Evolutionary conservation across 371 early-diverging fungal genomes (phyloP), one percentile per base, ranked within the genome.

Genomic region (Smittium mucronatum): DNA sequence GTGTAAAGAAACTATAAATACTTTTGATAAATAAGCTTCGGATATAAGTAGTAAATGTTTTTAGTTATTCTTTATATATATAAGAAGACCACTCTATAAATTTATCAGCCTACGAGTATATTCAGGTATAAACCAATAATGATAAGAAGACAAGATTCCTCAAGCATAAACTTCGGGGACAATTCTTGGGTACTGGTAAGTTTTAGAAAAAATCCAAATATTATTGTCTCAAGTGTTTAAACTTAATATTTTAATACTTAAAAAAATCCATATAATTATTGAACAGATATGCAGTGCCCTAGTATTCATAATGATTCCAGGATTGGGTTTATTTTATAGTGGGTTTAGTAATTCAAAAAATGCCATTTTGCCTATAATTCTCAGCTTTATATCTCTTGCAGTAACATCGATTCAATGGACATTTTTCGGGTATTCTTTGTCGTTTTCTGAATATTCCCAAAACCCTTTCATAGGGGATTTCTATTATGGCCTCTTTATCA

Each of bases 271-370:
- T n/a, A n/a, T n/a, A n/a, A n/a, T n/a, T n/a, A n/a, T n/a, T n/a
- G n/a, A 47, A 47, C 26, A 61, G 34, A 73, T 80, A 1, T 83
- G 83, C 26, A 86, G 91, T 1, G 89, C 87, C 2, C 77, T 92
- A n/a, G 93, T 92, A 5, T 89, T 88, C 79, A 76, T 92, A 59
- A 92, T 92, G 92, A 86, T 88, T 31, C 91, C 92, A 16, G 93
- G 92, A 34, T 80, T 90, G 36, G 93, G 92, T 25, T 91, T 89
- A 77, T 93, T 93, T 72, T 95, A 95, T 75, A 87, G 90, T 71
- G 96, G 96, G 26, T 85, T 94, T 88, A 88, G 91, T 31, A 82
- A 92, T 36, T 80, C 81, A 75, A 92, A 91, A 80, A 90, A 87
- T 73, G 92, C 91, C 2, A 81, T 91, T 29, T 87, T 89, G 31